Evolutionary conservation across 345 rosid genomes (phyloP).

Genomic region (Eucalyptus regnans): DNA sequence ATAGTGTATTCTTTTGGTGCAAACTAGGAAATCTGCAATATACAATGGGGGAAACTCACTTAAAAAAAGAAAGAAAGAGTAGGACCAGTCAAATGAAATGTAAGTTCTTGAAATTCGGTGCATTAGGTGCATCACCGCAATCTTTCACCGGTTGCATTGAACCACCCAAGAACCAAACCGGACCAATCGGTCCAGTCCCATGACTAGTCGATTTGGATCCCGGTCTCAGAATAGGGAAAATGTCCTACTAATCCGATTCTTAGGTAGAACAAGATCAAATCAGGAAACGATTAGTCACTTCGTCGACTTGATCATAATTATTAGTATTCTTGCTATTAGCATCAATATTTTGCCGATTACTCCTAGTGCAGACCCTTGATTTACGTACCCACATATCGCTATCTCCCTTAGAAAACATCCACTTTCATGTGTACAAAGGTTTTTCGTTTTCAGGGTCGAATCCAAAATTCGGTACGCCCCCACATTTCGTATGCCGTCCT

Average conservation of each 20-base stretch:
- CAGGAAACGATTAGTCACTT: not conserved
- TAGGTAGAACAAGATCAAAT: accelerated
- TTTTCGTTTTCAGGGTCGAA: not conserved
- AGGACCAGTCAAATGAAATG: not conserved
- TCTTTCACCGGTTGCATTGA: not conserved
- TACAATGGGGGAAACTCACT: not conserved
- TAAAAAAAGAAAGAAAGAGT: accelerated
- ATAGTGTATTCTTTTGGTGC: not conserved
- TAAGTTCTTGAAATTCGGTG: not conserved
- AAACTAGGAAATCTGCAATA: not conserved
- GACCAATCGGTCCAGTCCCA: accelerated
- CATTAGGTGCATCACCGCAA: no score
- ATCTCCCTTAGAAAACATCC: not conserved
- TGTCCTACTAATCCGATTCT: accelerated
- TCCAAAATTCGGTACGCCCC: not conserved
- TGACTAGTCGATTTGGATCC: not conserved
- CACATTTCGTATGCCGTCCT: not conserved
- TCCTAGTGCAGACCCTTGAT: not conserved
- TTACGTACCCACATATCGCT: not conserved
- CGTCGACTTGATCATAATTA: not conserved
- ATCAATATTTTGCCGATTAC: not conserved
- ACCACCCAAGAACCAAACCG: not conserved
- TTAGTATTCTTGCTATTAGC: not conserved
- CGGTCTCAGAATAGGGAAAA: accelerated
- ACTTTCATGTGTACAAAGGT: not conserved